phyloP scores from a whole-genome alignment of 495 filamentous ascomycete genomes.

The Podospora bellae-mahoneyi region DNA sequence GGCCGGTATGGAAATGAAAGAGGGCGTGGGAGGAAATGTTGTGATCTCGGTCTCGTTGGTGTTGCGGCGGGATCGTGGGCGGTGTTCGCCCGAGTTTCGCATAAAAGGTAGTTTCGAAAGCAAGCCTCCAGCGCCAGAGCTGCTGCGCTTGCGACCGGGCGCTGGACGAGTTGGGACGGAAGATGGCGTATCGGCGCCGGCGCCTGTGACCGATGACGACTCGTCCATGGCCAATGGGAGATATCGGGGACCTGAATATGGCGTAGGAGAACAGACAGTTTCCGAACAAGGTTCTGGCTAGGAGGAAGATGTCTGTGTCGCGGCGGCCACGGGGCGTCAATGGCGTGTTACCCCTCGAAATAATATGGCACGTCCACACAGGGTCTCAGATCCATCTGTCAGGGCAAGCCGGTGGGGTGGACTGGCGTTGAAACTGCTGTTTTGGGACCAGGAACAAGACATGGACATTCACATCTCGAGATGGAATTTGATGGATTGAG shows the following conservation, averaged over 20 bases:
- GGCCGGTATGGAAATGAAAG: constrained; percentile 29
- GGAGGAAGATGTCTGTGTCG: constrained; percentile 5
- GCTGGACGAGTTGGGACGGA: constrained; percentile 22
- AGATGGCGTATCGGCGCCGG: constrained; percentile 18
- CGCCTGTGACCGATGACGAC: constrained; percentile 13
- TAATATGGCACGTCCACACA: not conserved
- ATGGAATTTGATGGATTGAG: not conserved
- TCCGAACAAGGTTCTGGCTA: constrained; percentile 11
- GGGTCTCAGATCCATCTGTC: not conserved
- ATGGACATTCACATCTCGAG: not conserved
- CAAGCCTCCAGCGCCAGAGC: constrained; percentile 49
- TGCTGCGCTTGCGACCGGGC: constrained; percentile 31
- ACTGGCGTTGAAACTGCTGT: not conserved
- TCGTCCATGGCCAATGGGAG: constrained; percentile 23
- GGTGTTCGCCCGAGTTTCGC: constrained; percentile 49
- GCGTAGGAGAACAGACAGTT: not conserved
- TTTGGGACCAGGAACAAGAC: not conserved
- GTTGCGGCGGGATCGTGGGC: constrained; percentile 41
- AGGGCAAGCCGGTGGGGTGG: not conserved
- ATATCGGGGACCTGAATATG: constrained; percentile 2
- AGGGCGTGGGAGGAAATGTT: constrained; percentile 26
- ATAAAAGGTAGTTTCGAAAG: constrained; percentile 61
- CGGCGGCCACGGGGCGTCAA: not conserved
- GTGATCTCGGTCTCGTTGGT: constrained; percentile 33
- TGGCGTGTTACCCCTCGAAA: not conserved